Base-by-base conservation (phyloP, 108 stramenopile species). In the Nannochloropsis gaditana region DNA sequence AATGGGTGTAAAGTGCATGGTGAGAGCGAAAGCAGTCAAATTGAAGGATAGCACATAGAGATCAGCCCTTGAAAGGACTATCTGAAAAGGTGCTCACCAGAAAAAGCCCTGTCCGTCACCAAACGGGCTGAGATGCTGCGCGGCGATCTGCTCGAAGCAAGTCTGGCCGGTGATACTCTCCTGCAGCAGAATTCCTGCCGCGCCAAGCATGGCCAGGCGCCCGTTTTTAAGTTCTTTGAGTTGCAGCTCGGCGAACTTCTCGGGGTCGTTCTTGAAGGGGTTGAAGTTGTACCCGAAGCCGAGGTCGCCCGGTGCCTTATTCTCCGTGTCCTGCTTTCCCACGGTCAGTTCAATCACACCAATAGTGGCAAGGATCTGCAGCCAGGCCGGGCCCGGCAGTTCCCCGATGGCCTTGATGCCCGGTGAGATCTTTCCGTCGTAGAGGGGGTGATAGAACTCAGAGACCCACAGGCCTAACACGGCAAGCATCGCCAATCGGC, bases 181-280 rank as follows among this genome's bases (percentile, higher is more conserved):
- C 91, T 96, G 96, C 43, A 96, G 44, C 83, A 98, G 90, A 84
- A 95, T 89, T 80, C 97, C 97, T 9, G 95, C 93, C 50, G 96
- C 96, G 21, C 96, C 97, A 90, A 93, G 96, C 96, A 98, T 97
- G 84, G 96, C 96, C 86, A 97, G 92, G 85, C 96, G 94, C 84
- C 96, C 96, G 91, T 97, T 96, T 80, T 93, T 94, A 89, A 98
- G 85, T 90, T 95, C 95, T 85, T 94, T 93, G 21, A 86, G 90
- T 88, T 93, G 79, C 42, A 41, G 41, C 80, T 85, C 89, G 11
- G 83, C 87, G 42, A 83, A 83, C 42, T 87, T 84, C 1, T 15
- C 89, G 8, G 90, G 89, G 81, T 90, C 43, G 45, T 41, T 45
- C 19, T 90, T 90, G 19, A 90, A 44, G 59, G 96, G 96, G 86